Evolutionary conservation across 2,329 filamentous ascomycete species (phyloP), one percentile per base, ranked within the genome.

Genomic region (Rhynchosporium agropyri): DNA sequence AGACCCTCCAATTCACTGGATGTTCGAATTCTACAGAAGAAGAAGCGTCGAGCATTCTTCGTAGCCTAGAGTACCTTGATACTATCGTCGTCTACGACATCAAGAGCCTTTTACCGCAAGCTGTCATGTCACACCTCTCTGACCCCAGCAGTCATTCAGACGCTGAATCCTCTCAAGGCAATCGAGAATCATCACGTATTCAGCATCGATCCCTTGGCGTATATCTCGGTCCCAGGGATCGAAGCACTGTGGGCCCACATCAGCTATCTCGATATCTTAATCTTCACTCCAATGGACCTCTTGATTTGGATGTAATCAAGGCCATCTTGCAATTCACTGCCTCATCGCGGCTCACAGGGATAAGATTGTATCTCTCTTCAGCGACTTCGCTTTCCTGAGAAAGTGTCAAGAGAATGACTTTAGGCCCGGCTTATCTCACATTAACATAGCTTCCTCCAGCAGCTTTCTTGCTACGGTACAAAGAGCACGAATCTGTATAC

Each of bases 101-200:
- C 20, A 20, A 20, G 20, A 20, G 20, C 20, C 20, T 20, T 20
- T 20, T 20, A 20, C 20, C 20, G 20, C 20, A 20, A 46, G 46
- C 42, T 53, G 3, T 38, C 45, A 3, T 10, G 29, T 4, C 40
- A 62, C 29, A 20, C 58, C 15, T 53, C 58, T 26, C 28, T 66
- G 13, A 61, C 54, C 7, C 42, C 61, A 2, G 43, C 42, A 29
- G 62, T 66, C 29, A 51, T 63, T 13, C n/a, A 29, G 13, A 48
- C 45, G 5, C 13, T 66, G 29, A 60, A 62, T 20, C 58, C 64
- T 40, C 50, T 63, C 43, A 62, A 53, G 36, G 36, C 20, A 20
- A 57, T 63, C 20, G 33, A 56, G 20, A 38, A 60, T 15, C 60
- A 36, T 13, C 63, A 65, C 28, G 57, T 65, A 45, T 45, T 56